Conservation (phyloP, 805 yeast species). For the Suhomyces pyralidae region DNA sequence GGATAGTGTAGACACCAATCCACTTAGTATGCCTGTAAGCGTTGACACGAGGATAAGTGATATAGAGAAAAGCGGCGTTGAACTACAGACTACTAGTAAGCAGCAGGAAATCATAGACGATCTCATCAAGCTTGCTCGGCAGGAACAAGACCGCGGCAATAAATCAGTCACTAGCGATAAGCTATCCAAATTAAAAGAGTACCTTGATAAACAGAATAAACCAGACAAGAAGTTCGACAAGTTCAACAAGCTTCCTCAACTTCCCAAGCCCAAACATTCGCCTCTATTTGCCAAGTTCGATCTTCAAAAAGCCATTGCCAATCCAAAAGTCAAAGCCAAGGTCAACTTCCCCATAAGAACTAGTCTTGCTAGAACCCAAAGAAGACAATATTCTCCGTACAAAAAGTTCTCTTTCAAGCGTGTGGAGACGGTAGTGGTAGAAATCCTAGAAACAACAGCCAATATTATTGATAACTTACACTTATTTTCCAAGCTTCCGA, state of each 20-base stretch:
- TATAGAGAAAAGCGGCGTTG: background rate
- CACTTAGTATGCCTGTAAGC: background rate
- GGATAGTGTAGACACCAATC: background rate
- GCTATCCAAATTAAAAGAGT: slow-evolving; percentile 27
- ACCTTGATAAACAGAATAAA: slow-evolving; percentile 17
- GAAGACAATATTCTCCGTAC: slow-evolving; percentile 7
- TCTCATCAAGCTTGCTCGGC: slow-evolving; percentile 30
- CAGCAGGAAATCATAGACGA: slow-evolving; percentile 26
- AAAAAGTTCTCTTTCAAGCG: slow-evolving; percentile 27
- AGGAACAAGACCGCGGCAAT: slow-evolving; percentile 39
- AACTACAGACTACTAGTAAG: background rate
- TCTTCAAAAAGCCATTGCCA: slow-evolving; percentile 13
- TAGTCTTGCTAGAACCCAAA: background rate
- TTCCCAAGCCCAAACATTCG: slow-evolving; percentile 32
- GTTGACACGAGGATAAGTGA: background rate
- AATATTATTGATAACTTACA: slow-evolving; percentile 41
- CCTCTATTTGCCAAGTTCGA: slow-evolving; percentile 33
- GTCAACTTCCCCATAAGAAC: background rate
- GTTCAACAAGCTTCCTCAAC: slow-evolving; percentile 14
- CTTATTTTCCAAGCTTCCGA: slow-evolving; percentile 39
- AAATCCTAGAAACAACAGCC: slow-evolving; percentile 34
- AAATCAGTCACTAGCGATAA: slow-evolving; percentile 36
- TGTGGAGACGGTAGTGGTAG: slow-evolving; percentile 27
- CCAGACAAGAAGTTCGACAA: slow-evolving; percentile 4
- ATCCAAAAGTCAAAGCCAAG: background rate